Evolutionary conservation across 2,329 filamentous ascomycete species (phyloP).

Genomic region (Chaetomium olivaceum): DNA sequence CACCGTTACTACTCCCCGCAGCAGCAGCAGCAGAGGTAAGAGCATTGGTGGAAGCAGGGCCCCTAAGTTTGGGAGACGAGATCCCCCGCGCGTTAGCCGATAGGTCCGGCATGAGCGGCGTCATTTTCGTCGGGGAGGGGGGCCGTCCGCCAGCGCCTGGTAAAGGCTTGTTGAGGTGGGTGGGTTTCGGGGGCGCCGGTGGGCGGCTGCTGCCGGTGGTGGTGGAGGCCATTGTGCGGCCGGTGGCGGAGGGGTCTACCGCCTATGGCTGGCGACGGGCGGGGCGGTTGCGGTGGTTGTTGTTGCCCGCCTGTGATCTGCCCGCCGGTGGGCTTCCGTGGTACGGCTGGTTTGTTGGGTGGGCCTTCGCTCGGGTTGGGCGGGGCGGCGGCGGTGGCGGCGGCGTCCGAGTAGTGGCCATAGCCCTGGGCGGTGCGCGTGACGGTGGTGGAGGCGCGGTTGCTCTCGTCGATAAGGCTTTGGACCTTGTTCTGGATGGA

Average conservation of each 20-base stretch:
- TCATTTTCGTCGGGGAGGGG: slow-evolving; percentile 48
- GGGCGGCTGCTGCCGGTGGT: slow-evolving; percentile 43
- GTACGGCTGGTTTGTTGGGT: slow-evolving; percentile 44
- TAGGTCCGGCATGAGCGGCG: slow-evolving; percentile 1
- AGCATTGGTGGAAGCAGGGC: not conserved
- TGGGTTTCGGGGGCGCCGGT: slow-evolving; percentile 61
- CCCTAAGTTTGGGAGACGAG: slow-evolving; percentile 26
- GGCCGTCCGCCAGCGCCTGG: slow-evolving; percentile 43
- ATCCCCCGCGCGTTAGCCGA: slow-evolving; percentile 24
- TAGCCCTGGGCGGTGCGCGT: slow-evolving; percentile 83
- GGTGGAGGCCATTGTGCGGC: not conserved
- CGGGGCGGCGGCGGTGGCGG: slow-evolving; percentile 31
- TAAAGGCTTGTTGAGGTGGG: slow-evolving; percentile 58
- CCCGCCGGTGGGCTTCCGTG: slow-evolving; percentile 52
- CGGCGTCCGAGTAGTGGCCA: slow-evolving; percentile 74
- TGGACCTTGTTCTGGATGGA: slow-evolving; percentile 92
- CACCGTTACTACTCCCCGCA: slow-evolving; percentile 27
- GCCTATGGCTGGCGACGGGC: slow-evolving; percentile 11
- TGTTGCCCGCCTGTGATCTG: slow-evolving; percentile 25
- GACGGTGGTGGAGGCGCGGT: slow-evolving; percentile 56
- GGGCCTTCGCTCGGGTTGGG: slow-evolving; percentile 33
- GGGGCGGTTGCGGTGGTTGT: slow-evolving; percentile 11
- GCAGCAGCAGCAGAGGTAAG: too few species aligned
- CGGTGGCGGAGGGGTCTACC: slow-evolving; percentile 15
- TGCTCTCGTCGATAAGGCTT: slow-evolving; percentile 77